Evolutionary conservation across 1,284 basidiomycete genomes (phyloP), one percentile per base, ranked within the genome.

Genomic region (Stygiomarasmius scandens): DNA sequence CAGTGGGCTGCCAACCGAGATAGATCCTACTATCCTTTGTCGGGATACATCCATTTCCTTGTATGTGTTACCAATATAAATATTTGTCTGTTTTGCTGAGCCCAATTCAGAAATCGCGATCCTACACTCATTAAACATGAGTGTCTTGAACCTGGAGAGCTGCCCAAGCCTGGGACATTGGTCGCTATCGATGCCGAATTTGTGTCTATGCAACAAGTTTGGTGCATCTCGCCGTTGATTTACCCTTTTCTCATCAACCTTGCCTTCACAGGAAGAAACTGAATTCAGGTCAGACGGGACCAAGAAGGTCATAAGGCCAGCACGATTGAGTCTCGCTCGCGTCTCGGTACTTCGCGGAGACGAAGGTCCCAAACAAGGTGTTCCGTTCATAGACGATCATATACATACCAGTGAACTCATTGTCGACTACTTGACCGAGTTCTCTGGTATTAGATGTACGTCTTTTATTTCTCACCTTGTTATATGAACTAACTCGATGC

Each of bases 161-260:
- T 97, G 19, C 96, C 95, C 0, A 83, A 73, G 56, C 87, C 89
- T 10, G 96, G 95, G 2, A 96, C 91, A 2, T 76, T 97, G 46
- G 88, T 99, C 20, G 88, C 96, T 1, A 98, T 99, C 62, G 97
- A 99, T 69, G 95, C 97, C 1, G 97, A 99, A 70, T 99, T 99
- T 69, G 96, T 99, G 6, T 91, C 90, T 16, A 90, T 99, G 80
- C 95, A 98, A 70, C 91, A 95, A 77, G 91, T 89, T 61, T 43
- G 70, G 32, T 59, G 20, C 5, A 23, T 52, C 27, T 34, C 41
- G 6, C 16, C 24, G n/a, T 1, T 52, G 14, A 12, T 32, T 5
- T 32, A 41, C 36, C 8, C 6, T 59, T 43, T 36, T 32, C 51
- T 29, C 41, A 49, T 50, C 49, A 61, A 27, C 61, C 51, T 46